Evolutionary conservation across 2,329 filamentous ascomycete species (phyloP).

Genomic region (Hypoxylon sp.): DNA sequence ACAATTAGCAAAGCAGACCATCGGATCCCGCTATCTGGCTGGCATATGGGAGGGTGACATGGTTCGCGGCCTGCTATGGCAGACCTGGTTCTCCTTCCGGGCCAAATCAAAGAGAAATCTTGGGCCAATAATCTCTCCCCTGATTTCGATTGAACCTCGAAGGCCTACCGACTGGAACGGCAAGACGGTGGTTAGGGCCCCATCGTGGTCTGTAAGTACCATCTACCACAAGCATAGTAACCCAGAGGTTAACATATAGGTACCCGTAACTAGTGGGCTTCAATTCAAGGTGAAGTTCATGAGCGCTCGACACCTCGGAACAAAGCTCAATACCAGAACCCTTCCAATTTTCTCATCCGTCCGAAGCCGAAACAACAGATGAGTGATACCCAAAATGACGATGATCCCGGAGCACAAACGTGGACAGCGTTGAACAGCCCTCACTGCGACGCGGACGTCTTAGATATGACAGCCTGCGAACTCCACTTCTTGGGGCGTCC

Average conservation of each 20-base stretch:
- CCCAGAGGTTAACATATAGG: neutral
- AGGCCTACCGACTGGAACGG: slow-evolving; percentile 13
- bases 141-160: slow-evolving; percentile 13
- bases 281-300: slow-evolving; percentile 36
- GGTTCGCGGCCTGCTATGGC: slow-evolving; percentile 44
- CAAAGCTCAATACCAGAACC: slow-evolving; percentile 22
- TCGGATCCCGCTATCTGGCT: slow-evolving; percentile 45
- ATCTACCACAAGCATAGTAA: neutral
- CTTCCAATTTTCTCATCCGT: slow-evolving; percentile 37
- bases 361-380: slow-evolving; percentile 9
- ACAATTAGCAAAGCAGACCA: slow-evolving; percentile 27
- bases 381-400: neutral
- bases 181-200: slow-evolving; percentile 22
- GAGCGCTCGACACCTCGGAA: neutral
- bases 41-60: slow-evolving; percentile 47
- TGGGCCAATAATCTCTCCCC: neutral
- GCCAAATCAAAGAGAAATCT: neutral
- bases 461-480: slow-evolving; percentile 40
- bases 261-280: slow-evolving; percentile 34
- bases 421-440: slow-evolving; percentile 33
- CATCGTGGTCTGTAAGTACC: slow-evolving; percentile 45
- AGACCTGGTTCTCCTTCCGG: slow-evolving; percentile 13
- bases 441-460: slow-evolving; percentile 35
- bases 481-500: slow-evolving; percentile 43
- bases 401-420: neutral